Conservation (phyloP, 805 yeast species). For the Tetrapisispora iriomotensis region DNA sequence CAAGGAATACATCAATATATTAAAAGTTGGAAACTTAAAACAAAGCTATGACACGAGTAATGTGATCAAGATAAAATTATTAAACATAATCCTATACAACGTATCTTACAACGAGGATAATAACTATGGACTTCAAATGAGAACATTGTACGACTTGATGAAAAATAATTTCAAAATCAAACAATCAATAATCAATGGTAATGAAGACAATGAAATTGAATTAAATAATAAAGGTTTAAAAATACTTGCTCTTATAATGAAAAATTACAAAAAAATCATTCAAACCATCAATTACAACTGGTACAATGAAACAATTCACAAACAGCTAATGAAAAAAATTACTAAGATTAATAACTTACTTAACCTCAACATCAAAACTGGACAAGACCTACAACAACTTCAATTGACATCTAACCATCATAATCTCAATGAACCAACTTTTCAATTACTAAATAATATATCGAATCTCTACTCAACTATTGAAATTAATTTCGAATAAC, state of each 20-base stretch:
- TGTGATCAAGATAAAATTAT: conserved; percentile 11
- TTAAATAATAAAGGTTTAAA: conserved; percentile 4
- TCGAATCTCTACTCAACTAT: too few species aligned
- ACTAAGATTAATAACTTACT: too few species aligned
- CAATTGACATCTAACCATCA: too few species aligned
- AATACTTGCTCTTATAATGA: conserved; percentile 1
- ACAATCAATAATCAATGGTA: conserved; percentile 6
- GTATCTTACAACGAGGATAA: too few species aligned
- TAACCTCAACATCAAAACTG: too few species aligned
- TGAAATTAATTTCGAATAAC: too few species aligned
- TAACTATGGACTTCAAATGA: too few species aligned
- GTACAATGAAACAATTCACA: conserved; percentile 6
- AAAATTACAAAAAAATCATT: conserved; percentile 3
- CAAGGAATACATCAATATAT: conserved; percentile 17
- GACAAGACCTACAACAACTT: too few species aligned
- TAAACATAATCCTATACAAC: conserved; percentile 5
- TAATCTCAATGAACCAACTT: too few species aligned
- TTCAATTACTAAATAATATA: too few species aligned
- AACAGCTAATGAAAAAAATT: conserved; percentile 1
- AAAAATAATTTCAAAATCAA: not conserved
- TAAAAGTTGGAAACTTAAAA: conserved; percentile 28
- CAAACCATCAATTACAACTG: conserved; percentile 10
- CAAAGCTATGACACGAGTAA: conserved; percentile 24
- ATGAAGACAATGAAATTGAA: conserved; percentile 2
- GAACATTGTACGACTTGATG: not conserved